Base-by-base conservation (phyloP, 1,284 basidiomycete genomes). In the Leccinum fuscescens region DNA sequence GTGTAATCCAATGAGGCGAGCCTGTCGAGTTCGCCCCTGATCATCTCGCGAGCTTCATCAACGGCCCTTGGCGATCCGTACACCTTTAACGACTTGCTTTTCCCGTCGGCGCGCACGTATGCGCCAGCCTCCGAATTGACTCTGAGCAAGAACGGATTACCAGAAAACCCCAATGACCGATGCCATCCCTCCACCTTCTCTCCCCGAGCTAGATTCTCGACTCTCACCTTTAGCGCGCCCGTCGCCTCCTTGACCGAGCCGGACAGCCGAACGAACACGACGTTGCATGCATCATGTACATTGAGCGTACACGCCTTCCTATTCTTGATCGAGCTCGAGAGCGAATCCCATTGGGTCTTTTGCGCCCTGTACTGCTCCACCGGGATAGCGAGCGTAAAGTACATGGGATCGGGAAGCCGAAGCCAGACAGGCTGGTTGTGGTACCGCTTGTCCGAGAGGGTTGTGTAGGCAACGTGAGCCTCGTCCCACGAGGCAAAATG, bases 201-300 rank as follows among this genome's bases (percentile, higher is more conserved):
- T 5, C 85, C 84, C n/a, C 74, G 74, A 3, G 77, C 78, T 24
- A 86, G 65, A 54, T 72, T 79, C 68, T 86, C 84, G 0, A 83
- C 80, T 54, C 83, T 73, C n/a, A 86, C 84, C 68, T 86, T 86
- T 59, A 86, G 64, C 4, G 79, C 75, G 2, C 85, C 85, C 1
- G 80, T 76, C 1, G 77, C 77, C 63, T 81, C 79, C 69, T 80
- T 80, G 76, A 52, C 74, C 39, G 58, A 82, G 65, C 55, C 77
- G 59, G 64, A 65, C 14, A 77, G 60, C 20, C 57, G 71, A 49
- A 78, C 66, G 24, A 56, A 55, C 29, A 75, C 66, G 9, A 55
- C n/a, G 11, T 64, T 60, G 1, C 63, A 69, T 6, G 14, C 15
- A 6, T 72, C 61, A 35, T 65, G 63, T 6, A 73, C 55, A 4